phyloP scores from a whole-genome alignment of 176 grass and related monocot species.

The Aegilops longissima region DNA sequence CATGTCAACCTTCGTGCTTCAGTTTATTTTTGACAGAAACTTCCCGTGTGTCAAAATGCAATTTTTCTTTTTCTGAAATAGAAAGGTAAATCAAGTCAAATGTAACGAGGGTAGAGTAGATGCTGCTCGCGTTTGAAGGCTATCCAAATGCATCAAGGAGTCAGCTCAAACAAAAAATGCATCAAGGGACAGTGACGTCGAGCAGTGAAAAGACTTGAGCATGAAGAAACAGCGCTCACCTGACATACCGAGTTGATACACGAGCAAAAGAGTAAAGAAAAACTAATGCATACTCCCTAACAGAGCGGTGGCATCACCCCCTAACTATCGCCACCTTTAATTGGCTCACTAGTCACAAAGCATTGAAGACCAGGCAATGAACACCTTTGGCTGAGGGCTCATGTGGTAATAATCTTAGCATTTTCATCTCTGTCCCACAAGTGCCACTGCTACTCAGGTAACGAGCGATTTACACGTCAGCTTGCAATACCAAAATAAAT shows the following conservation, averaged over 20 bases:
- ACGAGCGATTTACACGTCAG: background rate
- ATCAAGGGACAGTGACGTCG: constrained; percentile 1
- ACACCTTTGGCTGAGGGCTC: background rate
- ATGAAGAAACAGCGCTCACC: background rate
- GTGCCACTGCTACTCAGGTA: background rate
- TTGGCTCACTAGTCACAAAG: no score
- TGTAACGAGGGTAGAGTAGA: no score
- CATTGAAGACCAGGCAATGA: background rate
- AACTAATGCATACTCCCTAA: background rate
- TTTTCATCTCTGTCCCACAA: background rate
- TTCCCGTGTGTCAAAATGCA: no score
- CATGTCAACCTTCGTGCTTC: no score
- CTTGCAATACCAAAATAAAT: background rate
- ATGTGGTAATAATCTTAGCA: background rate
- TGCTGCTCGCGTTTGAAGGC: background rate
- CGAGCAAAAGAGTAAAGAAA: background rate
- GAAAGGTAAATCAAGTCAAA: no score
- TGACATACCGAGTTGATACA: background rate
- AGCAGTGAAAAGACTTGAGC: constrained; percentile 17
- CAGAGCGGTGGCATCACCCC: no score
- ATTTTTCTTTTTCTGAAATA: no score
- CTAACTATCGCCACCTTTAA: no score
- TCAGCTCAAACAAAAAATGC: background rate
- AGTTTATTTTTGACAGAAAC: no score
- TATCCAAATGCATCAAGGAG: background rate